Percentiles rank a stretch among this genome's conserved stretches.
Conservation (phyloP, 345 rosid genomes). For the Camelina neglecta region DNA sequence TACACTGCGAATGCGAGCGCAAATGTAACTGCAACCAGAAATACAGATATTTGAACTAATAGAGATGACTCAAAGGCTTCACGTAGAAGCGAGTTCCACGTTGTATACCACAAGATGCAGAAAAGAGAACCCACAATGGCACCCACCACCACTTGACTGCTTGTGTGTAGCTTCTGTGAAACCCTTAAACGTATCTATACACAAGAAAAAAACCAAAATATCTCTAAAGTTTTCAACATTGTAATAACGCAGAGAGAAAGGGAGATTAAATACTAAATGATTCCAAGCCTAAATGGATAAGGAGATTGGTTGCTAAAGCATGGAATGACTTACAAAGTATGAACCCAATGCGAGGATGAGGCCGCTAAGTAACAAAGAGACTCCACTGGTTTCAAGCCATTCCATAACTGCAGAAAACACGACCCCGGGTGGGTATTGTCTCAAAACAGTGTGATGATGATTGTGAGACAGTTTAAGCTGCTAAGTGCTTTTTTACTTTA, state of each 20-base stretch:
- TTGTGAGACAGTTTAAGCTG: background rate
- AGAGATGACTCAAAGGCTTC: slow-evolving; percentile 61
- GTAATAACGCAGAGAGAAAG: background rate
- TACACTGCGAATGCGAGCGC: slow-evolving; percentile 52
- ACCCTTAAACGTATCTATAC: slow-evolving; percentile 79
- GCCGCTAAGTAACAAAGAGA: slow-evolving; percentile 45
- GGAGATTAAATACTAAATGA: background rate
- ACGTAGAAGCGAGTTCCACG: slow-evolving; percentile 58
- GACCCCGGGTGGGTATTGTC: background rate
- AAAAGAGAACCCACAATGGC: slow-evolving; percentile 58
- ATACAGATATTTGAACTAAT: slow-evolving; percentile 50
- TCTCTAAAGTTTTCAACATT: slow-evolving; percentile 10
- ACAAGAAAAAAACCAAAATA: background rate
- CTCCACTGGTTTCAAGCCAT: slow-evolving; percentile 53
- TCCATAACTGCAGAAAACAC: slow-evolving; percentile 51
- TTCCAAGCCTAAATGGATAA: background rate
- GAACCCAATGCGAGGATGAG: slow-evolving; percentile 55
- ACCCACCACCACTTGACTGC: slow-evolving; percentile 76
- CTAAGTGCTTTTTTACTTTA: slow-evolving; percentile 35
- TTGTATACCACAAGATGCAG: slow-evolving; percentile 60
- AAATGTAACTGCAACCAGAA: slow-evolving; percentile 52
- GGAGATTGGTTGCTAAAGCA: background rate
- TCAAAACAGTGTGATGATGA: background rate
- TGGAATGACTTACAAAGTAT: slow-evolving; percentile 57
- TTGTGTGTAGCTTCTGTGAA: slow-evolving; percentile 70